These are phyloP conservation scores for Candida hispaniensis DNA, from an alignment of 805 yeast genomes.

Conservation along the genomic window DNA sequence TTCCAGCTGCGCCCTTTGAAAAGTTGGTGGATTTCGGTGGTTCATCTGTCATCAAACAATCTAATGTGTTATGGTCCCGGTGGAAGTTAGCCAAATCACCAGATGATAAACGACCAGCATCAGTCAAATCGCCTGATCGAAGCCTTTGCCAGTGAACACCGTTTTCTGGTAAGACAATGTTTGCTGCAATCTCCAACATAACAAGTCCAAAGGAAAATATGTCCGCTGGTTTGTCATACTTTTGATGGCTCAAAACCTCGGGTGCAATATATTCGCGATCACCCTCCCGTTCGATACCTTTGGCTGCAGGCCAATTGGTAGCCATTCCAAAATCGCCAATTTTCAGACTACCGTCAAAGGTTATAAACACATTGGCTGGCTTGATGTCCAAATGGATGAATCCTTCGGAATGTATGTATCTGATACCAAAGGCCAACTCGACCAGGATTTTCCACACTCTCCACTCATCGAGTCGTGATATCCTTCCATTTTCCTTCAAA, in stretches of 20 bases:
- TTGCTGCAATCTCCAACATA: conserved; percentile 91
- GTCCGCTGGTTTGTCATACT: conserved; percentile 86
- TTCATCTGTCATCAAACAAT: too few species aligned
- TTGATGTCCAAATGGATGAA: conserved; percentile 83
- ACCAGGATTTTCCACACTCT: conserved; percentile 93
- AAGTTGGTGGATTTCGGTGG: too few species aligned
- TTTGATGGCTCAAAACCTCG: conserved; percentile 72
- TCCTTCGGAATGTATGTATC: conserved; percentile 65
- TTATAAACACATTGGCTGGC: conserved; percentile 89
- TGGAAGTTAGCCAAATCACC: conserved; percentile 39
- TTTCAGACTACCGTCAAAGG: conserved; percentile 88
- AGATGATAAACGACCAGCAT: conserved; percentile 72
- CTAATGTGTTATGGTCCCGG: conserved; percentile 1
- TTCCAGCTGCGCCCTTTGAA: conserved; percentile 4
- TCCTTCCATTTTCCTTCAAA: conserved; percentile 62
- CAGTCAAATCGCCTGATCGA: conserved; percentile 88
- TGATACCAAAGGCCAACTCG: conserved; percentile 69
- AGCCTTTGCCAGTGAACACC: conserved; percentile 95
- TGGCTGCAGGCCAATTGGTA: conserved; percentile 53
- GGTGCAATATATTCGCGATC: conserved; percentile 98
- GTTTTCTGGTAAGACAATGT: conserved; percentile 87
- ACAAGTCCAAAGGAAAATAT: conserved; percentile 89
- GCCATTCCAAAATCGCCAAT: conserved; percentile 98
- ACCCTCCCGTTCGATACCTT: conserved; percentile 80
- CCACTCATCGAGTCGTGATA: conserved; percentile 84